Evolutionary conservation across 1,139 yeast species (phyloP).

Genomic region (Candida sp.): DNA sequence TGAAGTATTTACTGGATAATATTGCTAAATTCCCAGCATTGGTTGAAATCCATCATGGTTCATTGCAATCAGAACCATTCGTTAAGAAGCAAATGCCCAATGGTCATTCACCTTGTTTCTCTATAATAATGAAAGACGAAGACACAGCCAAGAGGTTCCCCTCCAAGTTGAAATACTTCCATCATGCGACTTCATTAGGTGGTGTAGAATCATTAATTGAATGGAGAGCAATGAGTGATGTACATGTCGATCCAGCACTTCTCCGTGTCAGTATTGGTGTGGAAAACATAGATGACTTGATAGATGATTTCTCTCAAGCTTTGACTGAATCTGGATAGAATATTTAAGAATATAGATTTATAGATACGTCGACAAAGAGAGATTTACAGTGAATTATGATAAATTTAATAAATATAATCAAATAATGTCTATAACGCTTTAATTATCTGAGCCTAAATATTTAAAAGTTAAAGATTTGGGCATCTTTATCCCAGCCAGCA

Average conservation of each 20-base stretch:
- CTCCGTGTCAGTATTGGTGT: constrained; percentile 78
- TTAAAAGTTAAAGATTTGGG: constrained; percentile 1
- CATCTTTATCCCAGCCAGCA: constrained; percentile 65
- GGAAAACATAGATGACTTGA: constrained; percentile 71
- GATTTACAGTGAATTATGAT: neutral
- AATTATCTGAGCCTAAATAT: neutral
- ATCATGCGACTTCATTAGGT: constrained; percentile 91
- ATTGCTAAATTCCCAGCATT: constrained; percentile 46
- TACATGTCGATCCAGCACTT: constrained; percentile 48
- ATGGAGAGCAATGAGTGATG: constrained; percentile 82
- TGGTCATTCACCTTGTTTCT: constrained; percentile 75
- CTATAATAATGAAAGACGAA: constrained; percentile 51
- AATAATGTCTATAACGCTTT: neutral
- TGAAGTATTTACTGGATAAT: constrained; percentile 53
- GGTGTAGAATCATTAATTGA: constrained; percentile 92
- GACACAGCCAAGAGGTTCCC: constrained; percentile 66
- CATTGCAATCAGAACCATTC: constrained; percentile 65
- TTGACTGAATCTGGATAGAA: constrained; percentile 7
- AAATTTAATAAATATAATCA: neutral
- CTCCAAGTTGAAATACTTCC: constrained; percentile 62
- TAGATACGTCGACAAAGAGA: neutral
- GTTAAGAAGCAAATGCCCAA: constrained; percentile 62
- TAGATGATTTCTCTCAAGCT: constrained; percentile 51
- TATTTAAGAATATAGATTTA: no score
- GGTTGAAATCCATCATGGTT: constrained; percentile 60